Conservation (phyloP, 768 basidiomycete species). For the Rhizopogon vulgaris region DNA sequence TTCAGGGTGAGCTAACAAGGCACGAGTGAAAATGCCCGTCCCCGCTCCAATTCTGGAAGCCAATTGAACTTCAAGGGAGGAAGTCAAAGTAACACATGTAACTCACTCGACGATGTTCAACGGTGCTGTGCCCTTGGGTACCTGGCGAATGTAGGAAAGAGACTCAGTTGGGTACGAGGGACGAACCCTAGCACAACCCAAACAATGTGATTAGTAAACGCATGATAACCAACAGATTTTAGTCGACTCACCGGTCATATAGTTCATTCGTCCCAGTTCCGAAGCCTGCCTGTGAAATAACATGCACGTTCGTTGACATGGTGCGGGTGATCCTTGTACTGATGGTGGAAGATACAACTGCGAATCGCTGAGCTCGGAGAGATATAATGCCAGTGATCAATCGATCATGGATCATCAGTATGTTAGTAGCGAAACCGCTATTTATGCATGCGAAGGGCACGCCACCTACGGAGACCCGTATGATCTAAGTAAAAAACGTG, state of each 20-base stretch:
- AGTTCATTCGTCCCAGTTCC: conserved; percentile 76
- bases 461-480: background rate
- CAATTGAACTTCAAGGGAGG: background rate
- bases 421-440: background rate
- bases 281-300: conserved; percentile 68
- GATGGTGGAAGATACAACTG: background rate
- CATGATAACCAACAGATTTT: background rate
- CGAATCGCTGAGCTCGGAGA: background rate
- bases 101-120: conserved; percentile 70
- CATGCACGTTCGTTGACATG: conserved; percentile 45
- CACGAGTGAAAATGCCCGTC: conserved; percentile 86
- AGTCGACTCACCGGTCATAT: conserved; percentile 54
- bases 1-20: conserved; percentile 59
- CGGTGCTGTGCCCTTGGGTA: conserved; percentile 31
- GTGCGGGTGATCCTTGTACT: background rate
- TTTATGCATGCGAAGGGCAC: background rate
- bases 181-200: conserved; percentile 46
- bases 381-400: background rate
- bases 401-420: background rate
- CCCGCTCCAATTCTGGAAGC: conserved; percentile 67
- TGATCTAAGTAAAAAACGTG: background rate
- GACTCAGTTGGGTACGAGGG: conserved; percentile 75
- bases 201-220: background rate
- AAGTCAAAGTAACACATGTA: background rate
- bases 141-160: conserved; percentile 52